Base-by-base conservation (phyloP, 345 rosid genomes). In the Hibiscus tridactylites region DNA sequence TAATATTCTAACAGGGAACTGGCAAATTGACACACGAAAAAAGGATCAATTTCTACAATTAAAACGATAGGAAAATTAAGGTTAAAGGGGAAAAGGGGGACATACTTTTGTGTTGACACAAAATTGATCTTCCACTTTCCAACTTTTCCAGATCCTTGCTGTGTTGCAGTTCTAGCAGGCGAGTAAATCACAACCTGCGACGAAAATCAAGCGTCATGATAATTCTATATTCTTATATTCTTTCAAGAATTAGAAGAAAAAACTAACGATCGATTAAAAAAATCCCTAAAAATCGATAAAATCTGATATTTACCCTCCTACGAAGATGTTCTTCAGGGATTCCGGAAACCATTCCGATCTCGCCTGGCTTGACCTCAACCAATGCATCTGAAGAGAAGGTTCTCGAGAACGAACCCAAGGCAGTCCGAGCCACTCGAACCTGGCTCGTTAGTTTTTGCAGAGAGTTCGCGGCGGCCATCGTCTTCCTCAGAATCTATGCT, bases 41-140 rank as follows among this genome's bases (percentile, higher is more conserved):
- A 47, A 61, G 29, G 11, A 61, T 50, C 54, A 17, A 12, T 39
- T 44, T 64, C 11, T 53, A 44, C 65, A 47, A 65, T 26, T 72
- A 11, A 47, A 49, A 60, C 24, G 29, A 54, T 6, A 57, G 44
- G 39, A 73, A 17, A 19, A 11, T 4, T 31, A 8, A 26, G 29
- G 4, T 37, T 39, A 54, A 69, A 21, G 61, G 24, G 44, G 26
- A 17, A 0, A 21, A 58, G 61, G 61, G 61, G 13, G 4, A 79
- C 84, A 70, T 89, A 90, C 99, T 92, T 95, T 17, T 90, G 86
- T 21, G 94, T 92, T 21, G 99, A 92, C 79, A 92, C 0, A 75
- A 95, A 95, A 83, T 95, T 87, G 82, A 95, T 92, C 70, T 88
- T 92, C 98, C 99, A 92, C 75, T 80, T 88, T 49, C 99, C 99